Evolutionary conservation across 345 rosid genomes (phyloP).

Genomic region (Eucalyptus urophylla): DNA sequence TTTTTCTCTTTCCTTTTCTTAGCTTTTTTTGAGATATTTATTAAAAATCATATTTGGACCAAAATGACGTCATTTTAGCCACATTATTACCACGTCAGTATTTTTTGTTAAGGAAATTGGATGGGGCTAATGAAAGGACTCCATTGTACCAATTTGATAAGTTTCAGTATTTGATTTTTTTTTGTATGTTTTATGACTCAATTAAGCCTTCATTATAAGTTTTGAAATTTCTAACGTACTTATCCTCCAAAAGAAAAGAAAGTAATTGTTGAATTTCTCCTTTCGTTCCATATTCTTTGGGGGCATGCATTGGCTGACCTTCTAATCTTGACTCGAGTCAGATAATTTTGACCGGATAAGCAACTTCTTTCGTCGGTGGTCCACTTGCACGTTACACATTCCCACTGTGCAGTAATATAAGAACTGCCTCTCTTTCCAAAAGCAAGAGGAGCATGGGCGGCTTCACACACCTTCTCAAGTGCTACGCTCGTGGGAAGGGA

Average conservation of each 20-base stretch:
- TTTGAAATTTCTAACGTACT: too few relatives aligned
- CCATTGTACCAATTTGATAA: too few relatives aligned
- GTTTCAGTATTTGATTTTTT: background rate
- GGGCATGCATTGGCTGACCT: background rate
- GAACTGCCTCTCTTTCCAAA: too few relatives aligned
- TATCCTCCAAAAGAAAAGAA: background rate
- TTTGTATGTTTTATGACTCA: too few relatives aligned
- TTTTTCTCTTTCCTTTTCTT: accelerated
- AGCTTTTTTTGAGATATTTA: too few relatives aligned
- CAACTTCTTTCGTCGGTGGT: background rate
- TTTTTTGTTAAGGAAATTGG: background rate
- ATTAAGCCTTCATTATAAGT: too few relatives aligned
- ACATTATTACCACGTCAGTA: too few relatives aligned
- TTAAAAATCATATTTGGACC: background rate
- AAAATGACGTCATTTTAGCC: accelerated
- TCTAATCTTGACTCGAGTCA: background rate
- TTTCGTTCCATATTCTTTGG: background rate
- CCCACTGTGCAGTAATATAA: too few relatives aligned
- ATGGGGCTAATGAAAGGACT: background rate
- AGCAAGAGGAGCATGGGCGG: too few relatives aligned
- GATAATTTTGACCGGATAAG: background rate
- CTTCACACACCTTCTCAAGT: too few relatives aligned
- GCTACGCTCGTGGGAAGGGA: too few relatives aligned
- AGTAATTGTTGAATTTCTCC: background rate
- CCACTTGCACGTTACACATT: background rate